Evolutionary conservation across 2,329 filamentous ascomycete species (phyloP).

Genomic region (Aspergillus persii): DNA sequence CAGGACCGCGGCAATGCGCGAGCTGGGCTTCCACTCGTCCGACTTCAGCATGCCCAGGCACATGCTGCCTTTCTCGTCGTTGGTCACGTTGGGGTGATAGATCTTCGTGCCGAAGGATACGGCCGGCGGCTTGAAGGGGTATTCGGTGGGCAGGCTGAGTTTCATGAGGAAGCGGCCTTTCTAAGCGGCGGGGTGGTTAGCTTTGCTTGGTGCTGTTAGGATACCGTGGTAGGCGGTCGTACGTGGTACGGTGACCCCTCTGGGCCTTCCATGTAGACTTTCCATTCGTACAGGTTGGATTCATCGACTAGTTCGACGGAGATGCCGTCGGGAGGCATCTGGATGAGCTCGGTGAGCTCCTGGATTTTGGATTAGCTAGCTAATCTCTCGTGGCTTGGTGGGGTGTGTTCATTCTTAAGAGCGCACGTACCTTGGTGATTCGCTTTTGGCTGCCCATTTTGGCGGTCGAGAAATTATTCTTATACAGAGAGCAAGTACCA

Average conservation of each 20-base stretch:
- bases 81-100: slow-evolving; percentile 93
- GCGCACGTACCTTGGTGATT: slow-evolving; percentile 43
- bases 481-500: too few relatives aligned
- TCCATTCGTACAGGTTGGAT: slow-evolving; percentile 66
- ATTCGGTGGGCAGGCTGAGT: slow-evolving; percentile 71
- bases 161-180: slow-evolving; percentile 72
- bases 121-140: slow-evolving; percentile 84
- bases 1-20: slow-evolving; percentile 71
- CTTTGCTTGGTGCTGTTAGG: too few relatives aligned
- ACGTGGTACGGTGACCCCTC: slow-evolving; percentile 64
- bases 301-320: slow-evolving; percentile 59
- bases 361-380: slow-evolving; percentile 27
- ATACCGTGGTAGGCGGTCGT: slow-evolving; percentile 21
- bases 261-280: slow-evolving; percentile 65
- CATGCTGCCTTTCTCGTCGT: slow-evolving; percentile 80
- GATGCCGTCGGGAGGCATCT: slow-evolving; percentile 57
- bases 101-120: slow-evolving; percentile 83
- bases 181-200: slow-evolving; percentile 31
- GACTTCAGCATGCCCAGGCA: slow-evolving; percentile 79
- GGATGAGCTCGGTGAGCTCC: slow-evolving; percentile 61
- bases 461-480: background rate
- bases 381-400: background rate
- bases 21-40: slow-evolving; percentile 89
- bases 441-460: slow-evolving; percentile 46
- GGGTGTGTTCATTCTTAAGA: background rate